A percentile compares a stretch with the other conserved stretches of the same genome.
phyloP scores from a whole-genome alignment of 2,329 filamentous ascomycete genomes.

The Hirsutella thompsonii region DNA sequence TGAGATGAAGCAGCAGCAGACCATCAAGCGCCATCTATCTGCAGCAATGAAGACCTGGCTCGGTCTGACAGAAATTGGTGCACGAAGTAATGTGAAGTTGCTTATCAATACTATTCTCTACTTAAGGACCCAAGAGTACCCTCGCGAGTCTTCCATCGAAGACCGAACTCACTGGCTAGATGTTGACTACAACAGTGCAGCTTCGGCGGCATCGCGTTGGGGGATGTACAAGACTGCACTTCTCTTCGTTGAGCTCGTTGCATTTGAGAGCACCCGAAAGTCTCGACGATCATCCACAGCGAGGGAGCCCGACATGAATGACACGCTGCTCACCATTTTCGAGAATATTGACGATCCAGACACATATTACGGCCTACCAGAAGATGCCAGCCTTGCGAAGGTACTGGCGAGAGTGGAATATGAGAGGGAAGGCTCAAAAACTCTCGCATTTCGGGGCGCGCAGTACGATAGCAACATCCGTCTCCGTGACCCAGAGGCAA shows the following conservation, averaged over 20 bases:
- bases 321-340: conserved; percentile 71
- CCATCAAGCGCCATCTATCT: conserved; percentile 51
- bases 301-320: conserved; percentile 42
- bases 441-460: conserved; percentile 79
- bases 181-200: conserved; percentile 58
- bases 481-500: conserved; percentile 38
- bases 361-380: conserved; percentile 82
- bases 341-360: conserved; percentile 92
- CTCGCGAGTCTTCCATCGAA: conserved; percentile 63
- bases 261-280: conserved; percentile 39
- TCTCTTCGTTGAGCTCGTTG: conserved; percentile 64
- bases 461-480: conserved; percentile 79
- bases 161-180: conserved; percentile 80
- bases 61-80: conserved; percentile 18
- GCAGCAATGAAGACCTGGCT: conserved; percentile 53
- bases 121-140: conserved; percentile 66
- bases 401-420: conserved; percentile 78
- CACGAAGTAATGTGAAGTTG: conserved; percentile 53
- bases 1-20: conserved; percentile 49
- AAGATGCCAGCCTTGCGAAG: conserved; percentile 61
- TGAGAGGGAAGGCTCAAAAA: conserved; percentile 77
- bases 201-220: conserved; percentile 61
- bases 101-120: conserved; percentile 75
- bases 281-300: conserved; percentile 55
- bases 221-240: conserved; percentile 81